These are phyloP conservation scores for Ocimum tenuiflorum DNA, from an alignment of 257 asterid genomes.

Conservation along the genomic window DNA sequence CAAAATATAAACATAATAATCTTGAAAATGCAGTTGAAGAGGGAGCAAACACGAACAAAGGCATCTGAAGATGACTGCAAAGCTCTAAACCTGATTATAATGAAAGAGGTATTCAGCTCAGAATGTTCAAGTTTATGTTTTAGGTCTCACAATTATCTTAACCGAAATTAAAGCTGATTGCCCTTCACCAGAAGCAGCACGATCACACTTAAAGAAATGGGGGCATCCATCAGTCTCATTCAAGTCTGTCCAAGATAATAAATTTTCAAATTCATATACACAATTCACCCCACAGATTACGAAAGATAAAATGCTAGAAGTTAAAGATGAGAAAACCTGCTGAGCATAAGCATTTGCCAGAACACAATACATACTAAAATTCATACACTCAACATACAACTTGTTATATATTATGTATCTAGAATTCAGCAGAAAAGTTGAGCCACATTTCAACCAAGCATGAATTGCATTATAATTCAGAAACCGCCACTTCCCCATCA, in stretches of 20 bases:
- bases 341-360: conserved; percentile 92
- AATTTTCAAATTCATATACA: neutral
- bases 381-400: no score
- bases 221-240: neutral
- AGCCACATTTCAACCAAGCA: no score
- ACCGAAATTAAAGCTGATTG: neutral
- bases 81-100: neutral
- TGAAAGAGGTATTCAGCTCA: neutral
- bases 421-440: no score
- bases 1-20: conserved; percentile 1
- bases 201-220: neutral
- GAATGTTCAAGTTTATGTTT: neutral
- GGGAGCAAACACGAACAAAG: neutral
- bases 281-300: neutral
- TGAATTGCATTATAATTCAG: no score
- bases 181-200: neutral
- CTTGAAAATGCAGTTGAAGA: neutral
- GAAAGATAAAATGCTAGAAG: neutral
- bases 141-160: conserved; percentile 1
- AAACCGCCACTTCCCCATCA: no score
- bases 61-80: neutral
- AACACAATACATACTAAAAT: conserved; percentile 61
- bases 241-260: neutral
- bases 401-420: no score
- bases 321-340: conserved; percentile 38